phyloP scores from a whole-genome alignment of 2,329 filamentous ascomycete genomes.

The Diaporthe vexans region DNA sequence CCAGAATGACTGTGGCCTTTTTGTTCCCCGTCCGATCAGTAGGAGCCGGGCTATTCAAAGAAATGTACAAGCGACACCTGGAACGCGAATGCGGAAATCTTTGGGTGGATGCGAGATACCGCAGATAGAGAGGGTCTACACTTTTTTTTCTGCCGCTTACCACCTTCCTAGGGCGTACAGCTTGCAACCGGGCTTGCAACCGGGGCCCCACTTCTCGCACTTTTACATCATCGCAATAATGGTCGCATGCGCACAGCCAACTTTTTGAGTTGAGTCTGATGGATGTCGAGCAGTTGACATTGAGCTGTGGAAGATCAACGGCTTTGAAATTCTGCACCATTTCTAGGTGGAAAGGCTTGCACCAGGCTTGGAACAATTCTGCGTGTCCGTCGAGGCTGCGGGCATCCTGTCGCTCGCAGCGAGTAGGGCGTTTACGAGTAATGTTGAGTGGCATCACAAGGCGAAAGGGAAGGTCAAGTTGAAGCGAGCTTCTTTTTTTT shows the following conservation, averaged over 20 bases:
- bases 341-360: too few species aligned
- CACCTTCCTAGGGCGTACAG: conserved; percentile 33
- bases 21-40: background rate
- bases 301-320: background rate
- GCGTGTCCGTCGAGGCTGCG: background rate
- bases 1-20: background rate
- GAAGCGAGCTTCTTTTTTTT: conserved; percentile 42
- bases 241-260: conserved; percentile 3
- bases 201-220: conserved; percentile 12
- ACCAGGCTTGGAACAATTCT: background rate
- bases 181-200: background rate
- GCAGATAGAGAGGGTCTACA: conserved; percentile 9
- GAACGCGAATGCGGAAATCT: background rate
- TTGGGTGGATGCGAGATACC: conserved; percentile 4
- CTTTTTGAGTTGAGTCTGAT: background rate
- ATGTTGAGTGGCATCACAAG: conserved; percentile 12
- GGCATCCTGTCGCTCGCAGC: too few species aligned
- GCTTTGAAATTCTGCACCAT: background rate
- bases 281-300: background rate
- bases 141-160: conserved; percentile 41
- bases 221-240: conserved; percentile 32
- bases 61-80: background rate
- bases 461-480: background rate
- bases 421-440: background rate
- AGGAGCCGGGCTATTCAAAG: background rate